Evolutionary conservation across 768 basidiomycete species (phyloP).

Genomic region (Naganishia onofrii): DNA sequence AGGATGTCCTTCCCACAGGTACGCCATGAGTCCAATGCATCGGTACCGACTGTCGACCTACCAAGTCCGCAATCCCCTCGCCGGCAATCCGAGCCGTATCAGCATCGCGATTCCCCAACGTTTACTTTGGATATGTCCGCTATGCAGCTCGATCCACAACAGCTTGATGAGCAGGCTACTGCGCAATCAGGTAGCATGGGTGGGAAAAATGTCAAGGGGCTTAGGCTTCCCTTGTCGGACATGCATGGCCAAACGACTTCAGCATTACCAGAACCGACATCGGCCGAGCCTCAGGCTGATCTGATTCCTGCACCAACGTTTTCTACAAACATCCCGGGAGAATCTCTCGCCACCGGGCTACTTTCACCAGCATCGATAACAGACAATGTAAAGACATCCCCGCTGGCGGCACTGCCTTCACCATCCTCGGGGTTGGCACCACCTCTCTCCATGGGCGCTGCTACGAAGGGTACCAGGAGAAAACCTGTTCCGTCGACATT

Average conservation of each 20-base stretch:
- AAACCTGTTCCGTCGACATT: conserved; percentile 26
- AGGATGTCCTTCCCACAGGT: not conserved
- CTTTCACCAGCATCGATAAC: conserved; percentile 1
- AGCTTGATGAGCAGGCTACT: not conserved
- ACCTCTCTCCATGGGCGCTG: conserved; percentile 18
- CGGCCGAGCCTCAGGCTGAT: not conserved
- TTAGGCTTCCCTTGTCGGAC: conserved; percentile 24
- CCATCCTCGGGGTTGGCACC: not conserved
- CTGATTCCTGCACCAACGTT: not conserved
- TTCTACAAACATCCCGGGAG: not conserved
- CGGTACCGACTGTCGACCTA: not conserved
- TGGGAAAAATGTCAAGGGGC: conserved; percentile 21
- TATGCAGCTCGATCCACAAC: not conserved
- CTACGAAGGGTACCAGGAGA: conserved; percentile 24
- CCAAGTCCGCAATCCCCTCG: not conserved
- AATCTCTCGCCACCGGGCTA: not conserved
- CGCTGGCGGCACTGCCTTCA: not conserved
- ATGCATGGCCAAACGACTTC: not conserved
- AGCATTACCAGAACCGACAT: not conserved
- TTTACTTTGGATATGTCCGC: not conserved
- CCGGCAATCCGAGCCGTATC: conserved; percentile 3
- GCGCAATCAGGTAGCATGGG: not conserved
- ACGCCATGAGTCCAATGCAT: not conserved
- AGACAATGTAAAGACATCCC: not conserved
- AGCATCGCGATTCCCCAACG: not conserved